These are phyloP conservation scores for Phaeophleospora eucalypticola DNA, from an alignment of 2,329 filamentous ascomycete genomes.

Conservation along the genomic window DNA sequence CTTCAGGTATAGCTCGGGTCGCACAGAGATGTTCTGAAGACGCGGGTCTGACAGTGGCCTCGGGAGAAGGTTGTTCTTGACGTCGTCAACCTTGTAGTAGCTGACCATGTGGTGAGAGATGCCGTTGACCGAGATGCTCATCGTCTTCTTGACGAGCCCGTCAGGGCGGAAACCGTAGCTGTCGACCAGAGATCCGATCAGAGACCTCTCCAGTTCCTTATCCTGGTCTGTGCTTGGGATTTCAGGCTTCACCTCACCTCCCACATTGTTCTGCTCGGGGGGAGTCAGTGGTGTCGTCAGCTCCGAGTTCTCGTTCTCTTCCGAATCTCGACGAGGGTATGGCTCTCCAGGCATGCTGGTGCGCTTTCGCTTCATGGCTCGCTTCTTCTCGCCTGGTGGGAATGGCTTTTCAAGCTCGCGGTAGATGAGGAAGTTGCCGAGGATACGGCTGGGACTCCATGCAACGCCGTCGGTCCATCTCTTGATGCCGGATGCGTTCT, in stretches of 20 bases:
- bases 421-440: slow-evolving; percentile 82
- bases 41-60: slow-evolving; percentile 56
- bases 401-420: slow-evolving; percentile 75
- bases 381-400: slow-evolving; percentile 78
- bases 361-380: slow-evolving; percentile 67
- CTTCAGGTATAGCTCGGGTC: slow-evolving; percentile 37
- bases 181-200: slow-evolving; percentile 82
- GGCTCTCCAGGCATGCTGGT: slow-evolving; percentile 51
- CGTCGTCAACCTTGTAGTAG: slow-evolving; percentile 81
- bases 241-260: slow-evolving; percentile 27
- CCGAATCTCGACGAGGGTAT: slow-evolving; percentile 41
- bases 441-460: slow-evolving; percentile 84
- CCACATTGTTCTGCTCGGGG: slow-evolving; percentile 25
- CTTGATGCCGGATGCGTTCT: slow-evolving; percentile 86
- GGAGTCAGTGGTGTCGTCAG: slow-evolving; percentile 32
- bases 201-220: slow-evolving; percentile 52
- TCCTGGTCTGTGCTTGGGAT: slow-evolving; percentile 32
- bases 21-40: slow-evolving; percentile 32
- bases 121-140: slow-evolving; percentile 71
- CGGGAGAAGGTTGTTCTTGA: slow-evolving; percentile 57
- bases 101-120: slow-evolving; percentile 81
- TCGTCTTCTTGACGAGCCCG: slow-evolving; percentile 88
- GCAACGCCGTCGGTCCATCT: slow-evolving; percentile 88
- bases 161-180: slow-evolving; percentile 81
- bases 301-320: slow-evolving; percentile 28